Evolutionary conservation across 1,284 basidiomycete species (phyloP), one percentile per base, ranked within the genome.

Genomic region (Wolfiporia cocos): DNA sequence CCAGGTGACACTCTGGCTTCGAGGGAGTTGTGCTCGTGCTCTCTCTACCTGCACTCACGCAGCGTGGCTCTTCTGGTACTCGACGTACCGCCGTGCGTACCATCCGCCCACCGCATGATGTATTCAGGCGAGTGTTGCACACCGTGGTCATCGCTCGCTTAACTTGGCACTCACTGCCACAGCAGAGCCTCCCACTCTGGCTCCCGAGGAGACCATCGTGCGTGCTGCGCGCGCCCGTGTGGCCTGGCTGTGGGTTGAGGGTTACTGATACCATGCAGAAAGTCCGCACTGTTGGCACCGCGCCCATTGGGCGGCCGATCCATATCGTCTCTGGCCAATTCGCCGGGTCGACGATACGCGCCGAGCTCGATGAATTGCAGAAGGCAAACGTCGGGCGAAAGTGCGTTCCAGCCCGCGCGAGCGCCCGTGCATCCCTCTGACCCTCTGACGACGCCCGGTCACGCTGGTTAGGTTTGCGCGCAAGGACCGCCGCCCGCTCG

Each of bases 401-500:
- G 42, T 48, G 11, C 21, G 43, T 32, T 18, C 7, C 17, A 18
- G 7, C n/a, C 24, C 24, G 12, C 33, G n/a, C n/a, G n/a, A n/a
- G n/a, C n/a, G n/a, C n/a, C n/a, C n/a, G n/a, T n/a, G n/a, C 33
- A 10, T 19, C n/a, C 30, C 12, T 29, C n/a, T 14, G 4, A 7
- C 17, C 33, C n/a, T 35, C 20, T 7, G 32, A 10, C 19, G 6
- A 7, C 15, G 14, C 4, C 26, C n/a, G n/a, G n/a, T n/a, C n/a
- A n/a, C n/a, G n/a, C 4, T 31, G 21, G n/a, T 11, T 11, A 67
- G 65, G 44, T 66, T 64, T 30, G 37, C 35, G 2, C 58, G 62
- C 33, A 59, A 65, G 22, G 65, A 67, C 41, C 54, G 65, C 11
- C 50, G 65, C 18, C 64, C 64, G 4, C 52, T 65, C 17, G 64